Base-by-base conservation (phyloP, 2,329 filamentous ascomycete genomes). In the Fusarium tupiense region DNA sequence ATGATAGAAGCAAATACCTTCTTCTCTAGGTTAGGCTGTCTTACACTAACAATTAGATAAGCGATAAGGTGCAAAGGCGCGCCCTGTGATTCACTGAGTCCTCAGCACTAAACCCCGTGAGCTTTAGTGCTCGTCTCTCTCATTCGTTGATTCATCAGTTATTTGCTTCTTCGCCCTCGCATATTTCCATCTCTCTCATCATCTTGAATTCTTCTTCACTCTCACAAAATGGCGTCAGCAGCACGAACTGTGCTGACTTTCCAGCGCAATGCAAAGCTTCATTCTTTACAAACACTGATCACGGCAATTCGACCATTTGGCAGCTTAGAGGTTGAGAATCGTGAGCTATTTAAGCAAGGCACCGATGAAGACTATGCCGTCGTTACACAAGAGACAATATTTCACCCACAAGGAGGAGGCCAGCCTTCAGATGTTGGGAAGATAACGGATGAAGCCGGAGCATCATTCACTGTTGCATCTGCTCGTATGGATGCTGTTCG, bases 371-470 rank as follows among this genome's bases (percentile, higher is more conserved):
- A 89, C 73, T 86, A 87, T 76, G 87, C 90, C n/a, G 80, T 93
- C 26, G 85, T 90, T 11, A 92, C 90, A 0, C 84, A 88, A 5
- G 82, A 88, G 53, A 94, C 92, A n/a, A 91, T 94, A 69, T 94
- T 94, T 82, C 91, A 94, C 71, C 90, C 91, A 0, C 92, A 94
- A 80, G 92, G 92, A 26, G 92, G 92, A 68, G 92, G 92, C 13
- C 92, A 94, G 77, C 92, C 92, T 2, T 91, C 89, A 1, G 92
- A 94, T 71, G 85, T 86, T 17, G 92, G 92, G 26, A 82, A 78
- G 46, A 92, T 94, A 71, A 82, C 81, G 1, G 71, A 75, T 24
- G 63, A 71, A 1, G 54, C 53, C 1, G 78, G 76, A 0, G 54
- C 35, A 0, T 64, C 47, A 1, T 91, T 93, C 73, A 77, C 84